phyloP scores from a whole-genome alignment of 2,329 filamentous ascomycete species.

The Trichothecium roseum region DNA sequence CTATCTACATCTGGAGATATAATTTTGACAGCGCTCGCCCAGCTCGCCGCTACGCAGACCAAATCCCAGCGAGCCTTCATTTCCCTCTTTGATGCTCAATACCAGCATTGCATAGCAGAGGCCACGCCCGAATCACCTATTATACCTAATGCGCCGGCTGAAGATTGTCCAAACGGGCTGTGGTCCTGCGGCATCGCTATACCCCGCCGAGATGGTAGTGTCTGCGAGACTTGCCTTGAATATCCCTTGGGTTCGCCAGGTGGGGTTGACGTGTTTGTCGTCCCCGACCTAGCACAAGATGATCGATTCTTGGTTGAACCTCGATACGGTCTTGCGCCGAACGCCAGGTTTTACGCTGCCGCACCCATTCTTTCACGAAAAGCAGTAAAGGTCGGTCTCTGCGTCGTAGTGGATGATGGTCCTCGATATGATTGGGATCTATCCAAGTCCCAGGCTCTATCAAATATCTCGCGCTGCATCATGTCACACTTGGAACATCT shows the following conservation, averaged over 20 bases:
- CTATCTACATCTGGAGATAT: conserved; percentile 16
- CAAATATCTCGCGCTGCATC: conserved; percentile 43
- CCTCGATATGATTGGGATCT: conserved; percentile 37
- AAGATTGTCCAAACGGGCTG: conserved; percentile 3
- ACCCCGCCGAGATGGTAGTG: conserved; percentile 9
- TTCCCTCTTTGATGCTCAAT: conserved; percentile 33
- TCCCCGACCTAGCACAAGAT: too few relatives aligned
- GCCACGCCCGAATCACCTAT: conserved; percentile 28
- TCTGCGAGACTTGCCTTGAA: too few relatives aligned
- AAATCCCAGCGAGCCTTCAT: conserved; percentile 29
- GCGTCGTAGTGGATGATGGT: conserved; percentile 48
- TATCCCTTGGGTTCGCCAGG: too few relatives aligned
- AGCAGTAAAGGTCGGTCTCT: conserved; percentile 48
- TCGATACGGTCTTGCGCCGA: too few relatives aligned
- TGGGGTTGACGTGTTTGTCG: too few relatives aligned
- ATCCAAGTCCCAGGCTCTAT: conserved; percentile 41
- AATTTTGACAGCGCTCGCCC: conserved; percentile 32
- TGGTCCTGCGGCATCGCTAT: conserved; percentile 12
- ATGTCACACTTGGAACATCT: conserved; percentile 52
- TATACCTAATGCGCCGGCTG: conserved; percentile 3
- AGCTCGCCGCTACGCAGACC: conserved; percentile 32
- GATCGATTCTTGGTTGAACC: too few relatives aligned
- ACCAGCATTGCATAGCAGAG: conserved; percentile 37
- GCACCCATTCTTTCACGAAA: conserved; percentile 48
- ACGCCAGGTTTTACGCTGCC: conserved; percentile 20